Conservation (phyloP, 1,139 yeast species). For the Torulaspora pretoriensis region DNA sequence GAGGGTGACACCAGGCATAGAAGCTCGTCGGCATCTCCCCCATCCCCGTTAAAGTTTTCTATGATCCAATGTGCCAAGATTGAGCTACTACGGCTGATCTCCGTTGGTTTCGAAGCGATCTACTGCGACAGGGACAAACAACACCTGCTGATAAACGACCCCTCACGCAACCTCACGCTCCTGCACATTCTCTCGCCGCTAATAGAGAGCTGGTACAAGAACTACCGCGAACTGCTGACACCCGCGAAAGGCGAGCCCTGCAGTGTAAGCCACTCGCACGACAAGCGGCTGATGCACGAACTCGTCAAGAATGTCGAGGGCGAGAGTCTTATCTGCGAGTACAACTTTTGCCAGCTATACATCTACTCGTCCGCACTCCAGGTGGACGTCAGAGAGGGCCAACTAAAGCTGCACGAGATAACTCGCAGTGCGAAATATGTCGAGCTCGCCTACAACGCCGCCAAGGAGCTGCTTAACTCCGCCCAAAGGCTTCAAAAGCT, state of each 20-base stretch:
- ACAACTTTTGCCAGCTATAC: conserved; percentile 76
- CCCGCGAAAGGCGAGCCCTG: conserved; percentile 38
- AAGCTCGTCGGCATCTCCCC: conserved; percentile 9
- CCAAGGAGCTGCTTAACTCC: conserved; percentile 70
- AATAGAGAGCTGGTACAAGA: conserved; percentile 71
- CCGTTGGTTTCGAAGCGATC: conserved; percentile 78
- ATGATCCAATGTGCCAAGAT: conserved; percentile 70
- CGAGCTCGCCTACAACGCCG: conserved; percentile 78
- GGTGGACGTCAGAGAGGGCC: conserved; percentile 39
- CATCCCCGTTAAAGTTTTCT: conserved; percentile 46
- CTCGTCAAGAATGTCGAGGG: conserved; percentile 49
- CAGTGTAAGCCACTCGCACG: conserved; percentile 25
- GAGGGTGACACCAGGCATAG: conserved; percentile 13
- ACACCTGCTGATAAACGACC: conserved; percentile 36
- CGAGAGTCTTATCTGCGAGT: conserved; percentile 76
- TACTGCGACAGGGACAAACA: conserved; percentile 51
- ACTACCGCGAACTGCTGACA: conserved; percentile 52
- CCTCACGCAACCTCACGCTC: conserved; percentile 66
- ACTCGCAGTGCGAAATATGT: conserved; percentile 73
- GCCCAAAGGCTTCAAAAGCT: conserved; percentile 67
- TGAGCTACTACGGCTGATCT: conserved; percentile 72
- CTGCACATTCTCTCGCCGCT: conserved; percentile 71
- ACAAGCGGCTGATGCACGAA: conserved; percentile 37
- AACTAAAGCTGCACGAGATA: conserved; percentile 61
- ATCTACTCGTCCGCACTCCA: conserved; percentile 76